A percentile compares a stretch with the other conserved stretches of the same genome.
Evolutionary conservation across 2,329 filamentous ascomycete genomes (phyloP).

Genomic region (Dactylellina drechsleri): DNA sequence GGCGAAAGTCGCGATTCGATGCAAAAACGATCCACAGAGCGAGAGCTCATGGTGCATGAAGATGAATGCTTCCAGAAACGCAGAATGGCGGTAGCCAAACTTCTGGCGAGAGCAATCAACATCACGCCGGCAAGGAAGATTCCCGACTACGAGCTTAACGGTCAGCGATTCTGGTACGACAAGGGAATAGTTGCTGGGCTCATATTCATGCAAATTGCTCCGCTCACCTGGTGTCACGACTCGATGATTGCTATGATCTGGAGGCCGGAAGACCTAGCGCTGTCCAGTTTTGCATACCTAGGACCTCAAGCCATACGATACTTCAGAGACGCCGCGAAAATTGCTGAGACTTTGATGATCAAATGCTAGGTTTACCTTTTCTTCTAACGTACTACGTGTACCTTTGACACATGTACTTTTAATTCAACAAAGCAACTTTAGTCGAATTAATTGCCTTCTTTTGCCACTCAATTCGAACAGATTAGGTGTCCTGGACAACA

Average conservation of each 20-base stretch:
- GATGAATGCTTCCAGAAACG: constrained; percentile 40
- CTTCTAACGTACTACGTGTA: too few species aligned
- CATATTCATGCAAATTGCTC: constrained; percentile 37
- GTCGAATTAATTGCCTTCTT: too few species aligned
- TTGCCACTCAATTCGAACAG: too few species aligned
- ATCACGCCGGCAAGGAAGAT: constrained; percentile 38
- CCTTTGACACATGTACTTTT: too few species aligned
- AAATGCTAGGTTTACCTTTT: constrained; percentile 1
- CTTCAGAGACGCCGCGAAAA: constrained; percentile 19
- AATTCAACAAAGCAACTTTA: too few species aligned
- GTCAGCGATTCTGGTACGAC: constrained; percentile 25
- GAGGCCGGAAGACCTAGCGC: constrained; percentile 16
- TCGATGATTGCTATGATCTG: constrained; percentile 26
- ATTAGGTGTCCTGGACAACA: neutral
- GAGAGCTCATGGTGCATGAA: neutral
- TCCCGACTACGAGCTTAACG: constrained; percentile 16
- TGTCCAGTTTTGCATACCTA: constrained; percentile 17
- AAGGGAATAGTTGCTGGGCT: constrained; percentile 38
- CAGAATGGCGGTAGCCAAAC: constrained; percentile 28
- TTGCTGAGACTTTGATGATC: constrained; percentile 20
- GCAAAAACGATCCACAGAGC: neutral
- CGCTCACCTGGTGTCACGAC: constrained; percentile 43
- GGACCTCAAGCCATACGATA: constrained; percentile 6
- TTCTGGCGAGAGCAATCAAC: constrained; percentile 22
- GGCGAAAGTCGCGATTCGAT: constrained; percentile 1